Evolutionary conservation across 1,139 yeast species (phyloP).

Genomic region (Kodamaea ohmeri): DNA sequence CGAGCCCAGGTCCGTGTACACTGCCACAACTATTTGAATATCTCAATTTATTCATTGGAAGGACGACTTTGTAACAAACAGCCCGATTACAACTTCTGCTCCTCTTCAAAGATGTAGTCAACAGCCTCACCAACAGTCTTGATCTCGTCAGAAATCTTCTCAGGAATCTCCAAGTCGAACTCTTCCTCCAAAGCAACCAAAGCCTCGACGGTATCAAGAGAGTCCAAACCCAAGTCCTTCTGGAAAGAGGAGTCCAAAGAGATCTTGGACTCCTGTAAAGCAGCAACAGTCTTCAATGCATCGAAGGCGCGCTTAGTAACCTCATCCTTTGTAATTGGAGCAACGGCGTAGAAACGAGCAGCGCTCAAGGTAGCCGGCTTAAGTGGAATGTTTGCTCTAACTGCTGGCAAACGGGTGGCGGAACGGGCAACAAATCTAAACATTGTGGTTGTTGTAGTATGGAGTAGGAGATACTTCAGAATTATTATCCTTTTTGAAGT

Average conservation of each 20-base stretch:
- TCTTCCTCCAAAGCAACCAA: conserved; percentile 72
- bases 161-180: conserved; percentile 68
- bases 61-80: not conserved
- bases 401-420: conserved; percentile 30
- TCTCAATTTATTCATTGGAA: conserved; percentile 1
- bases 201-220: conserved; percentile 69
- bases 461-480: not conserved
- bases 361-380: conserved; percentile 29
- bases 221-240: conserved; percentile 67
- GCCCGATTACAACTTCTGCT: conserved; percentile 36
- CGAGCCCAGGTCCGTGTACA: not conserved
- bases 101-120: conserved; percentile 54
- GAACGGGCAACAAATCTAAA: conserved; percentile 36
- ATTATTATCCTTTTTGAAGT: conserved; percentile 2
- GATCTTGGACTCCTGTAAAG: conserved; percentile 48
- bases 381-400: conserved; percentile 25
- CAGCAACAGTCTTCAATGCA: conserved; percentile 51
- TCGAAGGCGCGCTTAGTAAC: conserved; percentile 48
- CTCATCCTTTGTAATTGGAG: conserved; percentile 48
- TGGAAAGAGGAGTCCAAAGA: conserved; percentile 49
- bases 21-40: conserved; percentile 1
- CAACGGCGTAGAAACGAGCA: conserved; percentile 46
- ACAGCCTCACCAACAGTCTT: conserved; percentile 70
- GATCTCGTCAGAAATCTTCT: conserved; percentile 64
- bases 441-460: conserved; percentile 14